These are phyloP conservation scores for Chrysanthemum lavandulifolium DNA, from an alignment of 129 eudicot genomes.

Conservation along the genomic window DNA sequence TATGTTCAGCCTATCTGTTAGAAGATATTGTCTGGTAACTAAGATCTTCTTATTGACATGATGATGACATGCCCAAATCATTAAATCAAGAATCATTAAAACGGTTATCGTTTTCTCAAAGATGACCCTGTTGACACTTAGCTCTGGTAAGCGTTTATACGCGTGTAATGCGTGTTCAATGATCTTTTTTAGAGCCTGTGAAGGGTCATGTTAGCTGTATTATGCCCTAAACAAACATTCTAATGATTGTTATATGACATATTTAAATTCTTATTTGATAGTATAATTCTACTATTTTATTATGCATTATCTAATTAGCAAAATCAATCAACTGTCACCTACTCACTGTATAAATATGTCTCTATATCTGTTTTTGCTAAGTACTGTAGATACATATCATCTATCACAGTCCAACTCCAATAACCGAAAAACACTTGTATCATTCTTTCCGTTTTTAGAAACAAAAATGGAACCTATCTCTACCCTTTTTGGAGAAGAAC, in stretches of 20 bases:
- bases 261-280: neutral
- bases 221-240: conserved; percentile 18
- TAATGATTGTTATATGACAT: conserved; percentile 16
- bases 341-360: conserved; percentile 29
- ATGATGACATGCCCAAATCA: neutral
- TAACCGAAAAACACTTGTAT: neutral
- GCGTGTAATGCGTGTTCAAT: conserved; percentile 3
- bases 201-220: conserved; percentile 29
- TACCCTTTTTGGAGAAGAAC: conserved; percentile 44
- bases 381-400: conserved; percentile 14
- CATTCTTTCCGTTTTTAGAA: conserved; percentile 1
- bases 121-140: conserved; percentile 10
- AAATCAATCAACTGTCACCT: conserved; percentile 26
- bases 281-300: neutral
- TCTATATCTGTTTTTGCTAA: neutral
- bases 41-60: neutral
- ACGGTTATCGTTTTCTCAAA: conserved; percentile 12
- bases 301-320: neutral
- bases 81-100: neutral
- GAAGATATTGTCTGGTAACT: conserved; percentile 16
- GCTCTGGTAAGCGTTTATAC: neutral
- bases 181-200: conserved; percentile 13
- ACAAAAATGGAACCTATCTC: conserved; percentile 49
- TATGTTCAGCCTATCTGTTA: neutral
- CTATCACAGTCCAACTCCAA: conserved; percentile 8